Conservation (phyloP, 129 eudicot species). For the Flaveria trinervia region DNA sequence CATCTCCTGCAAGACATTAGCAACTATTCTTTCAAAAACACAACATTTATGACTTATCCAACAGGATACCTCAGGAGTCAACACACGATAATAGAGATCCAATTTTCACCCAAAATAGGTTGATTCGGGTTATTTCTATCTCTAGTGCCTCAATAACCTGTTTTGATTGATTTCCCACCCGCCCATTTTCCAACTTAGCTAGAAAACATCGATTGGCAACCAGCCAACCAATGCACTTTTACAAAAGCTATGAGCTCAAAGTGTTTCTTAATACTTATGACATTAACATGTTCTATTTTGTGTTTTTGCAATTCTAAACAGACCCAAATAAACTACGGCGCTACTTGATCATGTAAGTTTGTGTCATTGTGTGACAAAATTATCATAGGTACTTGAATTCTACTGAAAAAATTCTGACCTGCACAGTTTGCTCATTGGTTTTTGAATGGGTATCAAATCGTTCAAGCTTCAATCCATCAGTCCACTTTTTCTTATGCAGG, state of each 20-base stretch:
- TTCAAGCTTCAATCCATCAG: conserved; percentile 91
- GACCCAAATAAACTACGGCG: background rate
- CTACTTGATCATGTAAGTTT: background rate
- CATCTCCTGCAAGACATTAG: conserved; percentile 72
- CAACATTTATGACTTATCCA: no score
- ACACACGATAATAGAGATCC: no score
- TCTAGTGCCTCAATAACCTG: no score
- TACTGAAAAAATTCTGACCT: conserved; percentile 42
- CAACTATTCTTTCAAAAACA: background rate
- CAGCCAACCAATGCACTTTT: background rate
- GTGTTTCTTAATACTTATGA: background rate
- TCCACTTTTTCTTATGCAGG: conserved; percentile 94
- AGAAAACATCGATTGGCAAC: background rate
- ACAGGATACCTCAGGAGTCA: no score
- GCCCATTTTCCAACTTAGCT: background rate
- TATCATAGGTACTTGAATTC: background rate
- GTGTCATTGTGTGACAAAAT: background rate
- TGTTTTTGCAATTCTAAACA: background rate
- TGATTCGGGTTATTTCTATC: no score
- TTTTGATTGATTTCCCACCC: no score
- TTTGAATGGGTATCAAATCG: conserved; percentile 83
- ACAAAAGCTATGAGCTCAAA: background rate
- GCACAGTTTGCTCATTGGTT: conserved; percentile 88
- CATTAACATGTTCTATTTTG: background rate
- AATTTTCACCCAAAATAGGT: no score